Conservation (phyloP, 352 stramenopile genomes). For the Phytophthora rubi region DNA sequence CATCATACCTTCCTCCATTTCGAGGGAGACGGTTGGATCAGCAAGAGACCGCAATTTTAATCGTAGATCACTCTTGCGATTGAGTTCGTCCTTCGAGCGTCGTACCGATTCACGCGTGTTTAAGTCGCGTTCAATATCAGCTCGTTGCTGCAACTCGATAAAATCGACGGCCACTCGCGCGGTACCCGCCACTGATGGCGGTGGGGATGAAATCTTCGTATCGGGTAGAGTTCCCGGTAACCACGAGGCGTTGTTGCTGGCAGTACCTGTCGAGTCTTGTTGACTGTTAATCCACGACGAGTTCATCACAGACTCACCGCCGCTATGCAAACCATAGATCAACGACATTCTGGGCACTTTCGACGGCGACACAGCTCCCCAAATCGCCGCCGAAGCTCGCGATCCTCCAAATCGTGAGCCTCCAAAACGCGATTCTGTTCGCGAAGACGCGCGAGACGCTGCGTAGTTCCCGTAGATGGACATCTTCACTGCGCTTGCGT, state of each 20-base stretch:
- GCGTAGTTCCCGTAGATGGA: constrained; percentile 32
- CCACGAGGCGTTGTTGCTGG: constrained; percentile 20
- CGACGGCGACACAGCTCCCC: constrained; percentile 23
- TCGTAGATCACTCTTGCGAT: constrained; percentile 47
- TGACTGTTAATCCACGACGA: constrained; percentile 22
- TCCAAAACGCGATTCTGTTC: constrained; percentile 39
- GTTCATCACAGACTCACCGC: constrained; percentile 9
- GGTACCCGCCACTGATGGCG: constrained; percentile 18
- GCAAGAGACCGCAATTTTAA: constrained; percentile 59
- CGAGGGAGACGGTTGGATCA: constrained; percentile 56
- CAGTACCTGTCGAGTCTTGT: constrained; percentile 23
- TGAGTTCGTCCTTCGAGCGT: constrained; percentile 38
- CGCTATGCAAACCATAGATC: constrained; percentile 3
- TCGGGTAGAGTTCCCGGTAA: neutral
- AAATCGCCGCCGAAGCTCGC: constrained; percentile 23
- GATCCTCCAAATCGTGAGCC: constrained; percentile 40
- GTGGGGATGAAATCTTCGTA: constrained; percentile 3
- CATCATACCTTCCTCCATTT: constrained; percentile 46
- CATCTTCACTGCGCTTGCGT: constrained; percentile 17
- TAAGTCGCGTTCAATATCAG: constrained; percentile 56
- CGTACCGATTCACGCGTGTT: constrained; percentile 44
- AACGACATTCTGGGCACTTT: constrained; percentile 44
- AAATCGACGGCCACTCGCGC: constrained; percentile 40
- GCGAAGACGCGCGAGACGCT: constrained; percentile 44
- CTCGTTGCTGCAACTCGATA: constrained; percentile 44